Conservation (phyloP, 2,329 filamentous ascomycete species). For the Aureobasidium mangrovei region DNA sequence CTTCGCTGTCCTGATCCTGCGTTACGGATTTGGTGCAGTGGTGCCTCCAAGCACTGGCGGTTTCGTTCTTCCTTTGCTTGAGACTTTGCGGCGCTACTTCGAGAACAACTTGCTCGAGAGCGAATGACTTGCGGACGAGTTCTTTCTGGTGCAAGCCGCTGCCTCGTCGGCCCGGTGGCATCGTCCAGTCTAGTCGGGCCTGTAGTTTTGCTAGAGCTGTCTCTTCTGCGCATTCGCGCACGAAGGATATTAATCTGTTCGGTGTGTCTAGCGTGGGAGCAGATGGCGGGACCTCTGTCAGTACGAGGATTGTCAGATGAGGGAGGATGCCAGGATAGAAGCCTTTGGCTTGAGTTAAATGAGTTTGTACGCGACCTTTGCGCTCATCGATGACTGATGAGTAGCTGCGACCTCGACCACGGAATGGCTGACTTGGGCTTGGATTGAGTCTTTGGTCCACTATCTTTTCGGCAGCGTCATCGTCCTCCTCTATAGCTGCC, state of each 20-base stretch:
- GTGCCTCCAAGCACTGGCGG: slow-evolving; percentile 37
- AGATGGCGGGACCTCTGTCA: slow-evolving; percentile 46
- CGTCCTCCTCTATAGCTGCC: neutral
- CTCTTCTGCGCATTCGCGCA: slow-evolving; percentile 50
- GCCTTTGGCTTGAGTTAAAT: slow-evolving; percentile 18
- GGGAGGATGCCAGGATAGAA: slow-evolving; percentile 49
- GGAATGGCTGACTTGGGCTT: neutral
- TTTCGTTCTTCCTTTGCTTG: slow-evolving; percentile 34
- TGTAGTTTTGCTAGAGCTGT: slow-evolving; percentile 43
- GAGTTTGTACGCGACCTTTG: slow-evolving; percentile 22
- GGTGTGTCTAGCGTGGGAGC: slow-evolving; percentile 30
- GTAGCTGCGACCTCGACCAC: slow-evolving; percentile 21
- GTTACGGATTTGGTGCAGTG: slow-evolving; percentile 46
- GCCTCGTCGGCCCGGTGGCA: slow-evolving; percentile 48
- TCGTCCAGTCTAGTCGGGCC: slow-evolving; percentile 47
- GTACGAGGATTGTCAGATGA: slow-evolving; percentile 44
- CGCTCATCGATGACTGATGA: slow-evolving; percentile 24
- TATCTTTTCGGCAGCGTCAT: neutral
- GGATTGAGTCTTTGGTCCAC: neutral
- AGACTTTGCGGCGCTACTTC: slow-evolving; percentile 39
- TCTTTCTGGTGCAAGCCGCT: slow-evolving; percentile 32
- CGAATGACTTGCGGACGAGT: slow-evolving; percentile 45
- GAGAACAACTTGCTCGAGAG: slow-evolving; percentile 46
- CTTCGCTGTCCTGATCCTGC: slow-evolving; percentile 50
- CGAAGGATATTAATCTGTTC: slow-evolving; percentile 44